Evolutionary conservation across 768 basidiomycete genomes (phyloP).

Genomic region (Xerocomellus dryophilus): DNA sequence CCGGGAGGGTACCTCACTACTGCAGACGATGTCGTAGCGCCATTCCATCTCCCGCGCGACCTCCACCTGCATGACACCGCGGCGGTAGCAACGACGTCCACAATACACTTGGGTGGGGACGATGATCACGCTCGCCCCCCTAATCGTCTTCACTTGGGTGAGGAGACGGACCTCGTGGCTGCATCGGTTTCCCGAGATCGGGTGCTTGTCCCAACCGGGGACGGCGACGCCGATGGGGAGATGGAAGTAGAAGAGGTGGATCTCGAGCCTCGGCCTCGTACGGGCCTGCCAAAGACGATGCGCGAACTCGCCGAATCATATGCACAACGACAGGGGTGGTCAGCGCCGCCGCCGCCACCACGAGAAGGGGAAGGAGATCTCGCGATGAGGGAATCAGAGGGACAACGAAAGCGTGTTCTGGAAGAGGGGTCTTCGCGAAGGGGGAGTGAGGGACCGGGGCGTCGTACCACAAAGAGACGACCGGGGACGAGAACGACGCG

Average conservation of each 20-base stretch:
- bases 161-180: not conserved
- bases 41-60: constrained; percentile 67
- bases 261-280: constrained; percentile 11
- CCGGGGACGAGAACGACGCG: constrained; percentile 8
- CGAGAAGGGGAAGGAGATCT: constrained; percentile 4
- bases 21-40: constrained; percentile 70
- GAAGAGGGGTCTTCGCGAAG: constrained; percentile 5
- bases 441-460: constrained; percentile 6
- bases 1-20: constrained; percentile 63
- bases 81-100: constrained; percentile 8
- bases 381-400: not conserved
- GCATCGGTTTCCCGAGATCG: constrained; percentile 8
- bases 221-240: not conserved
- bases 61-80: constrained; percentile 19
- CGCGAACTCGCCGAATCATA: constrained; percentile 52
- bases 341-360: constrained; percentile 24
- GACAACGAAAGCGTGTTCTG: not conserved
- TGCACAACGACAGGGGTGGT: constrained; percentile 3
- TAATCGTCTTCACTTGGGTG: not conserved
- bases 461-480: constrained; percentile 4
- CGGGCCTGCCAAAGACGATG: constrained; percentile 55
- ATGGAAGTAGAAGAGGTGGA: constrained; percentile 17
- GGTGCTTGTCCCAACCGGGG: constrained; percentile 8
- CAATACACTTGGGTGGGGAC: not conserved
- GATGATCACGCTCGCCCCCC: not conserved